phyloP scores from a whole-genome alignment of 208 protist genomes.

The Crithidia brevicula region DNA sequence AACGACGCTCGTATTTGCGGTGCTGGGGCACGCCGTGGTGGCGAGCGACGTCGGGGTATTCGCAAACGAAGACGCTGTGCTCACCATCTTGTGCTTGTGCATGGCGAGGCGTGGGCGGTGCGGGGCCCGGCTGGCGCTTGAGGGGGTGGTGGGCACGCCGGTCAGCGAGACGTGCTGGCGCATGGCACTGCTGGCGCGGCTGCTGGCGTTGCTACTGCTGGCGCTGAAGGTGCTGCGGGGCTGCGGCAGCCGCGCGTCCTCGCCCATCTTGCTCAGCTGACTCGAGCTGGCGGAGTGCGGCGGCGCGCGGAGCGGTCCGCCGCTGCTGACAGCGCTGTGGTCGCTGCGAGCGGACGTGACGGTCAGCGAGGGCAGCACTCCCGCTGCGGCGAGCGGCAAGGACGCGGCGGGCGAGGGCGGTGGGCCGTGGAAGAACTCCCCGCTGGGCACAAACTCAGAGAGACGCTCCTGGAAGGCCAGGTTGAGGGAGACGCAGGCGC shows the following conservation, averaged over 20 bases:
- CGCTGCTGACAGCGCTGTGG: background rate
- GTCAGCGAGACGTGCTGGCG: conserved; percentile 1
- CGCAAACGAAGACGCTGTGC: background rate
- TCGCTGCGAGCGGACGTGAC: background rate
- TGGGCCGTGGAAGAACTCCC: conserved; percentile 26
- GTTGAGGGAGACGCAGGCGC: conserved; percentile 80
- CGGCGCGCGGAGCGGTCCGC: background rate
- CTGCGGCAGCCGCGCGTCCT: background rate
- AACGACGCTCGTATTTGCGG: background rate
- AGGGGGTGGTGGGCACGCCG: background rate
- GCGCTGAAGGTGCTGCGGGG: background rate
- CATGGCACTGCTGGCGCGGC: conserved; percentile 22
- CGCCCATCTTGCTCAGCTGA: background rate
- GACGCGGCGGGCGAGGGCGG: background rate
- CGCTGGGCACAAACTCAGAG: conserved; percentile 31
- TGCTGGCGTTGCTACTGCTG: conserved; percentile 17
- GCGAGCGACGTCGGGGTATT: background rate
- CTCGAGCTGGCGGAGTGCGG: background rate
- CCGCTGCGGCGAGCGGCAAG: background rate
- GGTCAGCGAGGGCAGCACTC: conserved; percentile 12
- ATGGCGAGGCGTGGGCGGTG: conserved; percentile 6
- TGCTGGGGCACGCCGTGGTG: background rate
- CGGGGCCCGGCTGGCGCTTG: background rate
- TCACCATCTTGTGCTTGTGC: background rate
- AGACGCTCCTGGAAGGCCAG: conserved; percentile 79